These are phyloP conservation scores for Barbatosphaeria neglecta DNA, from an alignment of 495 filamentous ascomycete genomes.

Conservation along the genomic window DNA sequence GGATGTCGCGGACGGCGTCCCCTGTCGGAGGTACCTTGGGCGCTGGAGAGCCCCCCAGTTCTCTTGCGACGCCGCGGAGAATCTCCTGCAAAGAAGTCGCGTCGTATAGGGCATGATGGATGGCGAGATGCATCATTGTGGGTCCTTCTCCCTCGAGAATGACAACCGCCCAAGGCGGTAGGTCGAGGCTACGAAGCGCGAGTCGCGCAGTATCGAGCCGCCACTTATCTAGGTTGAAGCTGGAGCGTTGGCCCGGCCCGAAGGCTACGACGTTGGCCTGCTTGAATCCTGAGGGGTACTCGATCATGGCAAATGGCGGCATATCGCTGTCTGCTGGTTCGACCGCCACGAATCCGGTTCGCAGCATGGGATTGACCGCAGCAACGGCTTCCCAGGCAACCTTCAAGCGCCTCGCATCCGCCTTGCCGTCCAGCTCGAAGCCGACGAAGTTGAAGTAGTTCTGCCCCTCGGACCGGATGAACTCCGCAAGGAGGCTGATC, in stretches of 20 bases:
- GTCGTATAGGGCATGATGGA: slow-evolving; percentile 73
- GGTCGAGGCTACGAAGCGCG: slow-evolving; percentile 5
- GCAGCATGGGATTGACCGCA: slow-evolving; percentile 51
- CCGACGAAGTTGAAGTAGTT: slow-evolving; percentile 53
- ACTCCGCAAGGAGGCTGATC: slow-evolving; percentile 50
- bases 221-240: slow-evolving; percentile 22
- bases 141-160: slow-evolving; percentile 9
- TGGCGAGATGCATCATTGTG: slow-evolving; percentile 32
- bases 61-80: slow-evolving; percentile 39
- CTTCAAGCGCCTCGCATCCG: slow-evolving; percentile 18
- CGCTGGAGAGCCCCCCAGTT: slow-evolving; percentile 1
- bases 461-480: slow-evolving; percentile 38
- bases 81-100: slow-evolving; percentile 53
- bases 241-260: background rate
- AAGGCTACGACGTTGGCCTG: background rate
- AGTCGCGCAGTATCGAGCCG: slow-evolving; percentile 3
- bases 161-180: slow-evolving; percentile 18
- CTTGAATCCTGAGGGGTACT: slow-evolving; percentile 21
- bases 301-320: slow-evolving; percentile 58
- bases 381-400: slow-evolving; percentile 46
- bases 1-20: slow-evolving; percentile 37
- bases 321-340: slow-evolving; percentile 33
- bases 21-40: slow-evolving; percentile 16
- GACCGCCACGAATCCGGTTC: slow-evolving; percentile 55
- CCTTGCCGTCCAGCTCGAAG: slow-evolving; percentile 23